Base-by-base conservation (phyloP, 805 yeast species). In the Myxozyma sirexii region DNA sequence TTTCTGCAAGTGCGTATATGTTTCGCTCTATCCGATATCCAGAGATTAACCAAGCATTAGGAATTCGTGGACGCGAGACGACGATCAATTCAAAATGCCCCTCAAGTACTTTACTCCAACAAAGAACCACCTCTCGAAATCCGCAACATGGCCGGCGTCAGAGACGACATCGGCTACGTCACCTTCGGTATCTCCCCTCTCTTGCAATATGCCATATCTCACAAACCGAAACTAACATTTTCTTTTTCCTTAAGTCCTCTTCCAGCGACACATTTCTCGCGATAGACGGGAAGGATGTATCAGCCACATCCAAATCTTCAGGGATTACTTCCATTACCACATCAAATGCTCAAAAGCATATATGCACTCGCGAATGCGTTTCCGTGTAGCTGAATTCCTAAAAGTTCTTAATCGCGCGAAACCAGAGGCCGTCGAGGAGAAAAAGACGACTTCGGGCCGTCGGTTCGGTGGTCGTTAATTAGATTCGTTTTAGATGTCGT, bases 301-400 rank as follows among this genome's bases (percentile, higher is more conserved):
- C 64, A 86, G 96, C 38, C 97, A 92, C 74, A 88, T 94, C 70
- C 91, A 90, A 71, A 79, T 90, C 59, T 94, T 94, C 78, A 83
- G 99, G 76, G 96, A 92, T 71, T 94, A 93, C 77, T 94, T 94
- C 87, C 99, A 94, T 75, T 94, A 93, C 76, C 99, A 94, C 73
- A 94, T 94, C 79, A 94, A 94, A 77, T 93, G 97, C 75, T 91
- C 97, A 62, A 94, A 94, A 80, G 98, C 99, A 37, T 94, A 89
- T 77, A 85, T 94, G 86, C 99, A 94, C 76, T 90, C 97, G 53
- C 86, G 99, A 80, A 94, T 94, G 99, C 85, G 99, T 75, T 90
- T 80, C 76, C 84, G 99, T 70, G 98, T 94, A 24, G 86, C 88
- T 68, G 94, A 96, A 70, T 94, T 92, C 79, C 83, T 92, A 72